phyloP scores from a whole-genome alignment of 768 basidiomycete species.

The Suillus cothurnatus region DNA sequence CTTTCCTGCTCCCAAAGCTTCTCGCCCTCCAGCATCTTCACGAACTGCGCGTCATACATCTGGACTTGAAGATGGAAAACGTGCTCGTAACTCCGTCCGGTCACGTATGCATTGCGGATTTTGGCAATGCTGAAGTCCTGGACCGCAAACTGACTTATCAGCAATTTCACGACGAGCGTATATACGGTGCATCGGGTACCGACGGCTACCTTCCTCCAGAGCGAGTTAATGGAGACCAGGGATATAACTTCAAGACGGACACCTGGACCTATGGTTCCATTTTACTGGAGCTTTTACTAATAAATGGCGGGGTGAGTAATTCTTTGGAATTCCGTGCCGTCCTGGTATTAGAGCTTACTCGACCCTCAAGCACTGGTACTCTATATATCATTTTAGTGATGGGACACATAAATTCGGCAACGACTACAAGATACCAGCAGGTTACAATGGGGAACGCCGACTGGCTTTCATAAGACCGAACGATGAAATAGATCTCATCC shows the following conservation, averaged over 20 bases:
- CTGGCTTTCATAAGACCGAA: conserved; percentile 2
- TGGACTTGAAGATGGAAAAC: conserved; percentile 57
- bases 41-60: conserved; percentile 40
- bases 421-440: neutral
- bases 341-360: neutral
- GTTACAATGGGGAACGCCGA: neutral
- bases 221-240: conserved; percentile 37
- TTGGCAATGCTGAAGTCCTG: conserved; percentile 19
- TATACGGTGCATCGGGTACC: conserved; percentile 30
- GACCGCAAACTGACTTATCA: conserved; percentile 6
- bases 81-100: conserved; percentile 39
- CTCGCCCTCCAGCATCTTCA: conserved; percentile 18
- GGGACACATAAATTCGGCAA: neutral
- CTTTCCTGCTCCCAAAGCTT: conserved; percentile 4
- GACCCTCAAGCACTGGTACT: conserved; percentile 11
- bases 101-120: conserved; percentile 18
- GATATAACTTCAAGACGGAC: conserved; percentile 45
- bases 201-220: conserved; percentile 49
- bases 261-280: conserved; percentile 41
- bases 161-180: conserved; percentile 4
- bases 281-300: conserved; percentile 15
- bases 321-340: neutral
- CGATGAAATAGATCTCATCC: conserved; percentile 7
- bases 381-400: conserved; percentile 1
- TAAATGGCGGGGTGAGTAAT: conserved; percentile 12